Conservation (phyloP, 208 protist genomes). For the Wallacemonas rigidus region DNA sequence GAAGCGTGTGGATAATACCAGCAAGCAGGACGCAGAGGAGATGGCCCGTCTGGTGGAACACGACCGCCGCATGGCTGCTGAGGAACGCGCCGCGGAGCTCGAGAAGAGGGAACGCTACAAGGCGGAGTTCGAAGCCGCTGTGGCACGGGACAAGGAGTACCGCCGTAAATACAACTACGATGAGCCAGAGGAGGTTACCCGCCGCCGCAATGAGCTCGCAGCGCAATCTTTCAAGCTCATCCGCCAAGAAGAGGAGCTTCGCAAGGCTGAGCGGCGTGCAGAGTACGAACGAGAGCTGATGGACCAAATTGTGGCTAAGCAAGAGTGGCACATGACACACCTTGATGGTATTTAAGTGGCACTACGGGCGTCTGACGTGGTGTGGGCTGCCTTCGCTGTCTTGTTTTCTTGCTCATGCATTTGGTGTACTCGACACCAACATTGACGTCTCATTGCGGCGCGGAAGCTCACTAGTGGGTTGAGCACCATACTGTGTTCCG, state of each 20-base stretch:
- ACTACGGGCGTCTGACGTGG: too few species aligned
- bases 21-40: slow-evolving; percentile 52
- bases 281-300: slow-evolving; percentile 79
- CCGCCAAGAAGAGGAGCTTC: slow-evolving; percentile 58
- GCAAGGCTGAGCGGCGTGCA: slow-evolving; percentile 40
- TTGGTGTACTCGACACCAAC: too few species aligned
- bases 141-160: slow-evolving; percentile 80
- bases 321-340: slow-evolving; percentile 65
- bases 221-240: slow-evolving; percentile 55
- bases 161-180: slow-evolving; percentile 76
- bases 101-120: slow-evolving; percentile 66
- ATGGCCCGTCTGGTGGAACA: slow-evolving; percentile 51
- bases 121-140: slow-evolving; percentile 62
- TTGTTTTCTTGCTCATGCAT: too few species aligned
- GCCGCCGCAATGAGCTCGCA: slow-evolving; percentile 67
- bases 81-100: slow-evolving; percentile 49
- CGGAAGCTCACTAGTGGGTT: too few species aligned
- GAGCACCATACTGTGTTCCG: not conserved
- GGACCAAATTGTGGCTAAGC: slow-evolving; percentile 71
- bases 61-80: slow-evolving; percentile 55
- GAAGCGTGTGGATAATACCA: slow-evolving; percentile 32
- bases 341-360: slow-evolving; percentile 49
- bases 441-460: too few species aligned
- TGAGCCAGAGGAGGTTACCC: slow-evolving; percentile 64
- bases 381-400: too few species aligned